Conservation (phyloP, 495 filamentous ascomycete genomes). For the Xylaria flabelliformis region DNA sequence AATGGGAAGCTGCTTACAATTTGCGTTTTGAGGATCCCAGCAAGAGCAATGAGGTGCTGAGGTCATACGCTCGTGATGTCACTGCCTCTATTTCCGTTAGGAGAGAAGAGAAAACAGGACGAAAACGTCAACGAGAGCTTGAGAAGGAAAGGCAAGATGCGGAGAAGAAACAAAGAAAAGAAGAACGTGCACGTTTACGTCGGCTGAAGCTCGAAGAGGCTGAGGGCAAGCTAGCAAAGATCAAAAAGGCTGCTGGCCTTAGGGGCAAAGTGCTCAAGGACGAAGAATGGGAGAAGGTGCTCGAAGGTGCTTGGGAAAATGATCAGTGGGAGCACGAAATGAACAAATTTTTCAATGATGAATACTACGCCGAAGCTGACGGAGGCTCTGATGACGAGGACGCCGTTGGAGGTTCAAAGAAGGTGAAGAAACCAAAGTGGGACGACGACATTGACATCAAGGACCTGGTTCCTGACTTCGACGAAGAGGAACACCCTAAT, state of each 20-base stretch:
- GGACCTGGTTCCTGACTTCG: constrained; percentile 87
- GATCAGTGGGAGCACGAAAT: constrained; percentile 89
- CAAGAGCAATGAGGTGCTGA: constrained; percentile 80
- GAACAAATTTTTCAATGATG: constrained; percentile 81
- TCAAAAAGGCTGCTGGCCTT: constrained; percentile 86
- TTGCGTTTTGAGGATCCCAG: constrained; percentile 92
- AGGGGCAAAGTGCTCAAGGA: constrained; percentile 71
- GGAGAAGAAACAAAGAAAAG: constrained; percentile 75
- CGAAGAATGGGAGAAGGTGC: constrained; percentile 77
- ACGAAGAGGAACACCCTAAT: constrained; percentile 60
- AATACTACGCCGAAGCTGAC: constrained; percentile 79
- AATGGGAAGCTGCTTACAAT: constrained; percentile 94
- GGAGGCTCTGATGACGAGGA: constrained; percentile 54
- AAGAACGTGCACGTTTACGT: constrained; percentile 81
- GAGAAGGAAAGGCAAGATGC: constrained; percentile 78
- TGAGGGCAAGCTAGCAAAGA: constrained; percentile 78
- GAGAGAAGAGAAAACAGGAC: constrained; percentile 74
- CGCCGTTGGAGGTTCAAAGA: constrained; percentile 39
- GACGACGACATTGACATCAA: constrained; percentile 97
- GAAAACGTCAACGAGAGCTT: constrained; percentile 77
- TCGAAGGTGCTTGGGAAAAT: constrained; percentile 87
- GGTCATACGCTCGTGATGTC: constrained; percentile 85
- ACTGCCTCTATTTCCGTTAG: constrained; percentile 81
- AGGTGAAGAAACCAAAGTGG: constrained; percentile 90
- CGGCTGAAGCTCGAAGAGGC: constrained; percentile 89